Evolutionary conservation across 1,284 basidiomycete genomes (phyloP), one percentile per base, ranked within the genome.

Genomic region (Ustilago hordei): DNA sequence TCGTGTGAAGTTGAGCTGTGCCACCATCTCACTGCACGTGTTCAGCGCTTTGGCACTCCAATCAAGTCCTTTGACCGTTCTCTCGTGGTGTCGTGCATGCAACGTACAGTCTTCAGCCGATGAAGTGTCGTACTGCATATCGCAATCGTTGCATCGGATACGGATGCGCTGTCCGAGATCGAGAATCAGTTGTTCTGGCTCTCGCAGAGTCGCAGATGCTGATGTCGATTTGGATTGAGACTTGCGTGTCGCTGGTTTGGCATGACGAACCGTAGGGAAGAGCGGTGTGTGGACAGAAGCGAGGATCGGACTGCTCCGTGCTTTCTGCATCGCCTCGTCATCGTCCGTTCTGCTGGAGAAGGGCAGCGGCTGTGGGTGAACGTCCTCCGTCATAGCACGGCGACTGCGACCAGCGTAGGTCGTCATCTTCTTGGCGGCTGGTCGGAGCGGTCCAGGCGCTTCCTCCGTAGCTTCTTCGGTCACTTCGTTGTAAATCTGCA

Each of bases 51-150:
- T 77, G 43, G 71, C 66, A 35, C 58, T 74, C 82, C 82, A 84
- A 53, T 81, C 80, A 28, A 83, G 32, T 4, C 82, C 82, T 15
- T 64, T 68, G 13, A 70, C 65, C 5, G 76, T 69, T 4, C 78
- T 56, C 15, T 81, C 80, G 64, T 84, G 82, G 47, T 81, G 64
- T 53, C 73, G 62, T 31, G 63, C 55, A 57, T 84, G 82, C 66
- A 82, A 60, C 41, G 69, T 38, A 15, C 60, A 68, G 61, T 84
- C 82, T 52, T 81, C 71, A 2, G 77, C 56, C 23, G 75, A 78
- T 8, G 75, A 77, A 17, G 68, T 52, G 56, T 84, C 82, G 67
- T 77, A 84, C 55, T 82, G 79, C 82, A 84, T 84, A 6, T 70
- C 73, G 57, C 82, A 84, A 28, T 76, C 74, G 8, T 15, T 47